Conservation (phyloP, 2,329 filamentous ascomycete species). For the Colletotrichum sp. region DNA sequence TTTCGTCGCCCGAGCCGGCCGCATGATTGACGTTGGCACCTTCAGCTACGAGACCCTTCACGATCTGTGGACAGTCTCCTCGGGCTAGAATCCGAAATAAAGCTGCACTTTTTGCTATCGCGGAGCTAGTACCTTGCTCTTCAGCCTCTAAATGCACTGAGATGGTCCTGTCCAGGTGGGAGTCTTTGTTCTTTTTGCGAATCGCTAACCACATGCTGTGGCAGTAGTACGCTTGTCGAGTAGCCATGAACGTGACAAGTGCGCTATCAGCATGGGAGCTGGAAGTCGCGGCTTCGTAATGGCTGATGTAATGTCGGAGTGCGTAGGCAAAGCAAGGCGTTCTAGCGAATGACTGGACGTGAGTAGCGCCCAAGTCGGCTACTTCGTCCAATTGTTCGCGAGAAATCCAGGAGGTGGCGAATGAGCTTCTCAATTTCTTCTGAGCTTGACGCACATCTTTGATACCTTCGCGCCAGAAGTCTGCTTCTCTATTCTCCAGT, state of each 20-base stretch:
- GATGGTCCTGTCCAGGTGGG: neutral
- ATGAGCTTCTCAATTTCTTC: accelerated
- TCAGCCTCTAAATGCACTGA: accelerated
- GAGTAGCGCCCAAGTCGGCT: neutral
- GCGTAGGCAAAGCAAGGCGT: neutral
- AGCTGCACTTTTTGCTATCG: accelerated
- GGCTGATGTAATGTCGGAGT: accelerated
- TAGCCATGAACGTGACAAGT: neutral
- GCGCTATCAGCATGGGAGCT: neutral
- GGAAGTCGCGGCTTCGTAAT: accelerated
- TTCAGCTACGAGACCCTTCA: accelerated
- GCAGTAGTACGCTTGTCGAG: neutral
- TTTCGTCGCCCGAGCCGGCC: accelerated
- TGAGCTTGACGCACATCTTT: neutral
- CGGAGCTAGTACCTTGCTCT: neutral
- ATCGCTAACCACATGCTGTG: neutral
- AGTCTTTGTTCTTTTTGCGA: accelerated
- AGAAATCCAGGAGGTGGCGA: no score
- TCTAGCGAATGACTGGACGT: accelerated
- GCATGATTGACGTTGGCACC: accelerated
- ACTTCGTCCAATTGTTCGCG: no score
- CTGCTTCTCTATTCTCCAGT: neutral
- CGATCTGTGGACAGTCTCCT: neutral
- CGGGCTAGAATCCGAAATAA: accelerated
- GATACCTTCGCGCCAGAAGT: accelerated